A percentile compares a stretch with the other conserved stretches of the same genome.
phyloP scores from a whole-genome alignment of 2,329 filamentous ascomycete genomes.

The Alternaria arbusti region DNA sequence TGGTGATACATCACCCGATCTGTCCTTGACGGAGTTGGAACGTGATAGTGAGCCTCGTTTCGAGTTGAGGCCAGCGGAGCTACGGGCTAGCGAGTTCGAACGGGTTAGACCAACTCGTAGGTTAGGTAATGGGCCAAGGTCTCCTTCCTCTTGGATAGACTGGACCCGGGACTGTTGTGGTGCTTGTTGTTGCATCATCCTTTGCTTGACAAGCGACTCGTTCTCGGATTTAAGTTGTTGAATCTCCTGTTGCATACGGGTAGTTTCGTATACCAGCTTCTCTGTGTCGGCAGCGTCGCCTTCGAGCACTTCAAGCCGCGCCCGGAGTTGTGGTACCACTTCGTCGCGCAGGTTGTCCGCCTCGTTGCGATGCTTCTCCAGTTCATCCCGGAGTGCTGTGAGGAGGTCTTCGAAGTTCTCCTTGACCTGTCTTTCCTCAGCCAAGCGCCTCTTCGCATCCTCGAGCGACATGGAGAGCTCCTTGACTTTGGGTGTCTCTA shows the following conservation, averaged over 20 bases:
- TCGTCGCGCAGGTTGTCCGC: constrained; percentile 91
- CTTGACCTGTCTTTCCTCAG: constrained; percentile 85
- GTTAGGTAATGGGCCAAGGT: constrained; percentile 38
- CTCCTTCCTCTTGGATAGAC: constrained; percentile 67
- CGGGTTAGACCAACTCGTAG: constrained; percentile 62
- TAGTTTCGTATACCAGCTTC: constrained; percentile 77
- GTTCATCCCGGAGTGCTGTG: constrained; percentile 79
- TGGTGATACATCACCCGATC: constrained; percentile 61
- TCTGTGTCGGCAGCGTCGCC: constrained; percentile 74
- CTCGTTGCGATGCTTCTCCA: constrained; percentile 83
- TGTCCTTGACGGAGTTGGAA: constrained; percentile 52
- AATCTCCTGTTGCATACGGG: constrained; percentile 83
- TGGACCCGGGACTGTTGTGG: constrained; percentile 60
- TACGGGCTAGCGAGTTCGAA: constrained; percentile 71
- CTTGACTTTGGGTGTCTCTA: constrained; percentile 63
- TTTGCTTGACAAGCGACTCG: constrained; percentile 58
- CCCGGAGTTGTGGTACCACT: constrained; percentile 77
- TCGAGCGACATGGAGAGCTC: constrained; percentile 83
- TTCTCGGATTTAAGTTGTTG: constrained; percentile 69
- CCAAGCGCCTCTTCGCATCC: constrained; percentile 79
- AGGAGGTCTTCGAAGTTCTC: constrained; percentile 94
- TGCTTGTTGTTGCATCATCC: constrained; percentile 57
- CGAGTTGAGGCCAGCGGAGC: constrained; percentile 50
- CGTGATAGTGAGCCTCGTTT: constrained; percentile 59
- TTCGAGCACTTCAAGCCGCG: constrained; percentile 80